Conservation (phyloP, 352 stramenopile species). For the Pseudoperonospora humuli region DNA sequence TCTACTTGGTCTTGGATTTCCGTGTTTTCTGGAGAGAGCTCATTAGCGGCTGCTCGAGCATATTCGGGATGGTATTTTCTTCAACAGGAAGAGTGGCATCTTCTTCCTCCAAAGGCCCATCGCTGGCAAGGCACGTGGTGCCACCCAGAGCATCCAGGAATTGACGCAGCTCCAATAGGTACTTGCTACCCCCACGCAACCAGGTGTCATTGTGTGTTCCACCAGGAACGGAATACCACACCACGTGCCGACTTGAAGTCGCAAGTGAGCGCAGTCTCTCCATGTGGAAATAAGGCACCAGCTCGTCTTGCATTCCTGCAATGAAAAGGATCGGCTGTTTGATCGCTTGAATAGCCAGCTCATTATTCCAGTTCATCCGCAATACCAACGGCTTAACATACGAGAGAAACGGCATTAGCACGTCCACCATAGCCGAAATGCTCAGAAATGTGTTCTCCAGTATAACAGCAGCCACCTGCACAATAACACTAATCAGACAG, state of each 20-base stretch:
- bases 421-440: conserved; percentile 91
- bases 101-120: conserved; percentile 6
- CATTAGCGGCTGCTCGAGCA: conserved; percentile 59
- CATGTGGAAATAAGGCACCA: conserved; percentile 91
- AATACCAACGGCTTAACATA: conserved; percentile 88
- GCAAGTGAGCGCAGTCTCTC: conserved; percentile 60
- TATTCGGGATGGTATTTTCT: conserved; percentile 63
- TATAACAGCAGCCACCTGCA: conserved; percentile 82
- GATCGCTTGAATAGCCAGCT: conserved; percentile 47
- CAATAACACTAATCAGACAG: conserved; percentile 1
- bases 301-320: conserved; percentile 82
- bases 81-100: conserved; percentile 1
- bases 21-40: conserved; percentile 16
- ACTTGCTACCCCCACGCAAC: conserved; percentile 82
- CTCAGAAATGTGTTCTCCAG: conserved; percentile 94
- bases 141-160: conserved; percentile 54
- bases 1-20: conserved; percentile 30
- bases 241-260: conserved; percentile 31
- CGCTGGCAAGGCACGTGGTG: conserved; percentile 11
- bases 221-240: conserved; percentile 78
- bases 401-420: conserved; percentile 86
- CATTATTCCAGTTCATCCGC: conserved; percentile 87
- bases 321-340: conserved; percentile 88
- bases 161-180: conserved; percentile 62
- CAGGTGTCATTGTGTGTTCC: conserved; percentile 94